Evolutionary conservation across 2,329 filamentous ascomycete species (phyloP).

Genomic region (Ophiostoma quercus): DNA sequence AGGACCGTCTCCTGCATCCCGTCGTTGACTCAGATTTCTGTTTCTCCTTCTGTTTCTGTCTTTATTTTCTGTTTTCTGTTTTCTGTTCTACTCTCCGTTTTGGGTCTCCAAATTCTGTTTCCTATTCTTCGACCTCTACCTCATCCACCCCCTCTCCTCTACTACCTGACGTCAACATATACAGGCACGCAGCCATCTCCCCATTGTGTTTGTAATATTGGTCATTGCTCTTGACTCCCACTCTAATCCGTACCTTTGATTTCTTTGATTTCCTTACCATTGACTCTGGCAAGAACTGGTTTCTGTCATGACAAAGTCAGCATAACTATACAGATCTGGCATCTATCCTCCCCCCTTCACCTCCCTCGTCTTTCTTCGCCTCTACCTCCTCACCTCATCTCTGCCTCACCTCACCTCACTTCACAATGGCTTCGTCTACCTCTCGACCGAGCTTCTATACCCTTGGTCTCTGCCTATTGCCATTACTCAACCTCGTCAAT

Average conservation of each 20-base stretch:
- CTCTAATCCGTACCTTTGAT: background rate
- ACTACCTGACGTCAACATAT: too few relatives aligned
- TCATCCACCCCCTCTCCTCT: background rate
- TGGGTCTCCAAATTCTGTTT: background rate
- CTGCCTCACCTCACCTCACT: background rate
- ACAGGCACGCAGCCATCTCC: background rate
- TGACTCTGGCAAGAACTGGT: background rate
- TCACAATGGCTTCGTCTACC: background rate
- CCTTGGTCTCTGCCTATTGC: background rate
- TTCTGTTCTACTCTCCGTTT: background rate
- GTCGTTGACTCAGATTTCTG: background rate
- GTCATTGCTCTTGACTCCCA: background rate
- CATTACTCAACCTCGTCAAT: slow-evolving; percentile 20
- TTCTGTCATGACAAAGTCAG: background rate
- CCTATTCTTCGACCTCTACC: background rate
- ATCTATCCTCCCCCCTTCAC: background rate
- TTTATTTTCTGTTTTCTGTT: background rate
- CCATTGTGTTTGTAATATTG: background rate
- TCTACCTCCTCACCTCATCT: too few relatives aligned
- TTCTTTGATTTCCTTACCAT: too few relatives aligned
- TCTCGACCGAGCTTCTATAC: background rate
- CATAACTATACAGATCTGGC: background rate
- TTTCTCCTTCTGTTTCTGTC: background rate
- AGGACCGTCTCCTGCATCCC: background rate
- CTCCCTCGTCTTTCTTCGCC: background rate